Evolutionary conservation across 345 rosid species (phyloP).

Genomic region (Brassica incana): DNA sequence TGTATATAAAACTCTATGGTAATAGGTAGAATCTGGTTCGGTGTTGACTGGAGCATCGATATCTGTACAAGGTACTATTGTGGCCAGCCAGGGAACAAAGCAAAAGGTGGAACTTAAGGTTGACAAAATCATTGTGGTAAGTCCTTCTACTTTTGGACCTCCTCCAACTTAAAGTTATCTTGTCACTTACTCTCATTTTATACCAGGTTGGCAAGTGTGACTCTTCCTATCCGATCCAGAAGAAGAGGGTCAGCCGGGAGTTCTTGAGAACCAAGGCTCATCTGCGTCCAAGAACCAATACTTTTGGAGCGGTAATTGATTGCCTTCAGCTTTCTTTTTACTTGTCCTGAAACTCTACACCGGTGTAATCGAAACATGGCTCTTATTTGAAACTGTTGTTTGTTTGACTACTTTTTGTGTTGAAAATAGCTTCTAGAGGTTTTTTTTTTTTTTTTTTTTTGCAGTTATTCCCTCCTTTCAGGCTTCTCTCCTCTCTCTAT

Average conservation of each 20-base stretch:
- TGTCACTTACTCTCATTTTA: neutral
- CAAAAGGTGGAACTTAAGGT: conserved; percentile 89
- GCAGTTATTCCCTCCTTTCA: neutral
- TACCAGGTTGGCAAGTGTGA: conserved; percentile 86
- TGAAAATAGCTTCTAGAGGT: neutral
- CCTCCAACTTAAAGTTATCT: neutral
- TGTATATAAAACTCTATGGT: no score
- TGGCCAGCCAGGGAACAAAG: conserved; percentile 86
- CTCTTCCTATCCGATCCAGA: conserved; percentile 89
- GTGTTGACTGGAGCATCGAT: conserved; percentile 82
- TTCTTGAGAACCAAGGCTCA: conserved; percentile 96
- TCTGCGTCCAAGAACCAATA: conserved; percentile 95
- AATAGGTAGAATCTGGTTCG: conserved; percentile 84
- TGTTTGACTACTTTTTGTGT: neutral
- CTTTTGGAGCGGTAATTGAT: conserved; percentile 76
- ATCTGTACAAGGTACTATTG: conserved; percentile 77
- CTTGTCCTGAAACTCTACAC: neutral
- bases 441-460: no score
- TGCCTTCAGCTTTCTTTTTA: neutral
- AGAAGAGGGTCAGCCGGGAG: conserved; percentile 91
- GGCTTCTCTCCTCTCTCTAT: neutral
- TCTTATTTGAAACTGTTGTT: neutral
- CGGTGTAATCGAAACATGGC: neutral
- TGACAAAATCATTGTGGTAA: conserved; percentile 75
- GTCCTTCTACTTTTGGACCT: conserved; percentile 2